Evolutionary conservation across 371 early-diverging fungal species (phyloP).

Genomic region (Mucor saturninus): DNA sequence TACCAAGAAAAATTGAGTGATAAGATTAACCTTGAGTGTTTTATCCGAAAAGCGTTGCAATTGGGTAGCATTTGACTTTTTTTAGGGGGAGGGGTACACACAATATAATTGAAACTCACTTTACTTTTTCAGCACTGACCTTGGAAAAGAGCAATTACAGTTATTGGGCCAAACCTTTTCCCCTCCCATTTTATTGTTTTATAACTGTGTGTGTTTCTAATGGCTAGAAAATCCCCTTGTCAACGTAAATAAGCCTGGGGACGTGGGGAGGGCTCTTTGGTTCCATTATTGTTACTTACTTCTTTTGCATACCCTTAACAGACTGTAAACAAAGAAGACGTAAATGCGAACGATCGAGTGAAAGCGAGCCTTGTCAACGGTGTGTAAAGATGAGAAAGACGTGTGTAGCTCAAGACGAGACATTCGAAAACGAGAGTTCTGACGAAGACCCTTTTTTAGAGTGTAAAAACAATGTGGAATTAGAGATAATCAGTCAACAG

Average conservation of each 20-base stretch:
- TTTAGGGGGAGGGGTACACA: no score
- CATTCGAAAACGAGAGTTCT: background rate
- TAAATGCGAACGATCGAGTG: conserved; percentile 23
- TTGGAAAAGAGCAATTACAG: no score
- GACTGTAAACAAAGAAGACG: conserved; percentile 30
- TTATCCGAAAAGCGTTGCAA: no score
- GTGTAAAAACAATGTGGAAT: background rate
- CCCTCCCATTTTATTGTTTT: background rate
- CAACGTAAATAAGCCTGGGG: conserved; percentile 13
- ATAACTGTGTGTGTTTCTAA: background rate
- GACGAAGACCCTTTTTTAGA: conserved; percentile 13
- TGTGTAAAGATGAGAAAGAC: conserved; percentile 21
- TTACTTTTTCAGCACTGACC: no score
- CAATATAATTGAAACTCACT: no score
- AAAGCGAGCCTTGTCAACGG: conserved; percentile 23
- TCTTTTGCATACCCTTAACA: background rate
- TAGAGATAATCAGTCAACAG: conserved; percentile 14
- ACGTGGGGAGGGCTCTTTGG: background rate
- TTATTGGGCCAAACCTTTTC: background rate
- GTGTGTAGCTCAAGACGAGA: conserved; percentile 15
- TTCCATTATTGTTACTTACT: no score
- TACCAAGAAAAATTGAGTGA: no score
- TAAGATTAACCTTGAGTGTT: no score
- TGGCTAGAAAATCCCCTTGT: conserved; percentile 28
- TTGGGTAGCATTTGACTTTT: no score